Base-by-base conservation (phyloP, 2,329 filamentous ascomycete species). In the Fusarium sp. region DNA sequence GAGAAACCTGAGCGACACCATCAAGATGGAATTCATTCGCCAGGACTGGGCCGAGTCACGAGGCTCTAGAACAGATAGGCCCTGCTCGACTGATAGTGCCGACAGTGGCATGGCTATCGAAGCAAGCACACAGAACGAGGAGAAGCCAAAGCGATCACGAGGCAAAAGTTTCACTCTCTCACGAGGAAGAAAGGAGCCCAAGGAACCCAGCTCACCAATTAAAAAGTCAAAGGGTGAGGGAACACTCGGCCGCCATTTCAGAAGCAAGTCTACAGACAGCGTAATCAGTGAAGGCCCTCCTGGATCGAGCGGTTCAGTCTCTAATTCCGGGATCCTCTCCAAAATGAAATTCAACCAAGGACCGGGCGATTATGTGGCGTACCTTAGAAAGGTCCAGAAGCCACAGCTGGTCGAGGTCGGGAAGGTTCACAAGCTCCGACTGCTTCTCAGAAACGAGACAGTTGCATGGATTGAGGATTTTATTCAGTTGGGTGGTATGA, bases 401-500 rank as follows among this genome's bases (percentile, higher is more conserved):
- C 94, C 94, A 0, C 88, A 96, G 73, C 83, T 89, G 39, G 90
- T 97, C 11, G 95, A 98, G 77, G 92, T 98, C n/a, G 94, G 94
- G 44, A 95, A 96, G 77, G 82, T 99, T 35, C 96, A 98, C 81
- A 98, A 98, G 80, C 85, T 99, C 45, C 89, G 95, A 15, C 85
- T 97, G 20, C 81, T 98, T 52, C 84, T 99, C 53, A 89, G 96
- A 19, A 98, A 98, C 75, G 96, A 99, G 82, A 97, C 95, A 0
- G 93, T 99, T 7, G 88, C 91, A 14, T 99, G 96, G 96, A 96
- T 96, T 5, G 93, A 98, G 76, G 87, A 90, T 14, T 99, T 98
- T 77, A 93, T 98, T 71, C 86, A 89, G 40, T 90, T 94, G 67
- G 94, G 93, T 17, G 96, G 96, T 20, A 97, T 98, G 94, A 88